Evolutionary conservation across 1,284 basidiomycete species (phyloP).

Genomic region (Macrocystidia cucumis): DNA sequence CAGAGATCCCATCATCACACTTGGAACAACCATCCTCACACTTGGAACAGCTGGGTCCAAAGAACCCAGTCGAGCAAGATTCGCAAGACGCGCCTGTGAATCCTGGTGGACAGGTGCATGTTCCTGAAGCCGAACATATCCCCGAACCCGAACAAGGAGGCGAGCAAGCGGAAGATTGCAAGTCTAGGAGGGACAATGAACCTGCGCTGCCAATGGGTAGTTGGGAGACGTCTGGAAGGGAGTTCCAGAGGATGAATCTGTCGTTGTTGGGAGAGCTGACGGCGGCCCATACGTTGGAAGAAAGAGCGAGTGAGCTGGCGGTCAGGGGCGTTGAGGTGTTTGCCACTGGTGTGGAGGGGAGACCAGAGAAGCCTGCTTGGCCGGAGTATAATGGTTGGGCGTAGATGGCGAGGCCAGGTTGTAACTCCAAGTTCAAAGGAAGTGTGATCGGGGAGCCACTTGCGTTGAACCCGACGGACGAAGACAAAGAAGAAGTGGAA

Average conservation of each 20-base stretch:
- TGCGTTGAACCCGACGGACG: constrained; percentile 56
- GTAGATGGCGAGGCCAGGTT: constrained; percentile 59
- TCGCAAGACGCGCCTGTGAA: constrained; percentile 77
- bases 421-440: constrained; percentile 55
- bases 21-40: constrained; percentile 60
- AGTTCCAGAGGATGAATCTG: constrained; percentile 66
- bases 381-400: constrained; percentile 55
- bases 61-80: constrained; percentile 62
- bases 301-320: constrained; percentile 50
- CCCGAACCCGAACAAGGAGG: constrained; percentile 66
- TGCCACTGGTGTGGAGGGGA: constrained; percentile 39
- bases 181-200: constrained; percentile 49
- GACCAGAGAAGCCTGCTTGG: constrained; percentile 45
- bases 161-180: constrained; percentile 65
- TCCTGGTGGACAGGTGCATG: constrained; percentile 62
- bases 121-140: constrained; percentile 59
- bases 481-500: constrained; percentile 46
- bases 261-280: constrained; percentile 43
- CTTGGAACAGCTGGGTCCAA: constrained; percentile 58
- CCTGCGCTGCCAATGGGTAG: constrained; percentile 38
- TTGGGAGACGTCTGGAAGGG: constrained; percentile 68
- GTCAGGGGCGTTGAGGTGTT: constrained; percentile 46
- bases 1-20: constrained; percentile 73
- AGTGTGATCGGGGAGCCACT: constrained; percentile 41
- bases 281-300: constrained; percentile 61